These are phyloP conservation scores for Ceratopteris richardii DNA, from an alignment of 75 land plant genomes.

Conservation along the genomic window DNA sequence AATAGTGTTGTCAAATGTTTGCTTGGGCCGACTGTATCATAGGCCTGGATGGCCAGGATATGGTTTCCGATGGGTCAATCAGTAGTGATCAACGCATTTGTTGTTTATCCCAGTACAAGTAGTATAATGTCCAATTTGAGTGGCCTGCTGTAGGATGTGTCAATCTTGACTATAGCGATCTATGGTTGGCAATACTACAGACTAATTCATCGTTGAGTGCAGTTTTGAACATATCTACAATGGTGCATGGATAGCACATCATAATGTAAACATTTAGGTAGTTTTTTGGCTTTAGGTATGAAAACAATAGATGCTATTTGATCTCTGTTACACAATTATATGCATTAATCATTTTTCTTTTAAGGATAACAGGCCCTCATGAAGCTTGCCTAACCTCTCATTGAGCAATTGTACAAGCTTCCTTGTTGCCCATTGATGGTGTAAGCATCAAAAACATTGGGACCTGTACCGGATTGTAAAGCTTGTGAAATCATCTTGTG, in stretches of 20 bases:
- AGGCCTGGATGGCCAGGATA: slow-evolving; percentile 22
- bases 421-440: slow-evolving; percentile 39
- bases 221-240: slow-evolving; percentile 6
- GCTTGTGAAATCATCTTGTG: slow-evolving; percentile 12
- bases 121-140: slow-evolving; percentile 30
- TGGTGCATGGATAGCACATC: neutral
- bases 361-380: too few species aligned
- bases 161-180: slow-evolving; percentile 22
- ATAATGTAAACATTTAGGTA: too few species aligned
- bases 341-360: too few species aligned
- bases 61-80: neutral
- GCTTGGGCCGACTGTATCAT: slow-evolving; percentile 12
- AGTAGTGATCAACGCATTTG: slow-evolving; percentile 22
- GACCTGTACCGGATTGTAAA: slow-evolving; percentile 20
- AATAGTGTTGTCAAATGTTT: slow-evolving; percentile 33
- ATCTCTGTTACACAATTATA: too few species aligned
- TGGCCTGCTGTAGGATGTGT: slow-evolving; percentile 41
- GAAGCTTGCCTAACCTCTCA: slow-evolving; percentile 1
- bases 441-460: slow-evolving; percentile 12
- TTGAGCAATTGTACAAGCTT: slow-evolving; percentile 28
- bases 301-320: too few species aligned
- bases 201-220: slow-evolving; percentile 25
- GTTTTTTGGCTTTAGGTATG: too few species aligned
- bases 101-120: slow-evolving; percentile 54
- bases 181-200: slow-evolving; percentile 30